A percentile compares a stretch with the other conserved stretches of the same genome.
Evolutionary conservation across 805 yeast genomes (phyloP).

Genomic region (Tetrapisispora phaffii): DNA sequence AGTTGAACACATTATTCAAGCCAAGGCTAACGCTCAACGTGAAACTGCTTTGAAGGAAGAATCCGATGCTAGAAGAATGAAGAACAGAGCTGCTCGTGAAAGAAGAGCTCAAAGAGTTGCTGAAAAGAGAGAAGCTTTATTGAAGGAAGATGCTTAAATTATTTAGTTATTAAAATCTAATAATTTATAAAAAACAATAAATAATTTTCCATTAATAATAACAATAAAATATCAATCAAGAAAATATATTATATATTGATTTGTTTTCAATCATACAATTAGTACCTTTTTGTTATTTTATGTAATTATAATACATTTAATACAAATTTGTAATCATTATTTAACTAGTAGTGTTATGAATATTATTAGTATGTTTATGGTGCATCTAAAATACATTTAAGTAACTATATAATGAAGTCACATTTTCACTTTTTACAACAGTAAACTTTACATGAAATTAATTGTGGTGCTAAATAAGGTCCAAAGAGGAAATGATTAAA

Average conservation of each 20-base stretch:
- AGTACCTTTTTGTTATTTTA: too few species aligned
- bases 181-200: background rate
- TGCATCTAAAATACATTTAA: background rate
- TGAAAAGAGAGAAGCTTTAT: conserved; percentile 96
- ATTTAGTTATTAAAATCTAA: background rate
- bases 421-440: background rate
- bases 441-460: too few species aligned
- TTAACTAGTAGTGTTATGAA: background rate
- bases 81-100: conserved; percentile 99
- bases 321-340: too few species aligned
- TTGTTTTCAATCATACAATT: background rate
- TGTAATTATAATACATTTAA: too few species aligned
- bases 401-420: too few species aligned
- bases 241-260: background rate
- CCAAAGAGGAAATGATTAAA: conserved; percentile 33
- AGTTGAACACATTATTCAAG: conserved; percentile 98
- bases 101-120: conserved; percentile 95
- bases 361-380: too few species aligned
- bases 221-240: background rate
- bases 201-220: background rate
- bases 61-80: conserved; percentile 98
- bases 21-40: conserved; percentile 99
- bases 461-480: background rate
- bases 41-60: conserved; percentile 97
- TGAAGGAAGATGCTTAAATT: conserved; percentile 53